Percentiles rank a stretch among this genome's conserved stretches.
phyloP scores from a whole-genome alignment of 2,329 filamentous ascomycete species.

The Colletotrichum neosansevieriae region DNA sequence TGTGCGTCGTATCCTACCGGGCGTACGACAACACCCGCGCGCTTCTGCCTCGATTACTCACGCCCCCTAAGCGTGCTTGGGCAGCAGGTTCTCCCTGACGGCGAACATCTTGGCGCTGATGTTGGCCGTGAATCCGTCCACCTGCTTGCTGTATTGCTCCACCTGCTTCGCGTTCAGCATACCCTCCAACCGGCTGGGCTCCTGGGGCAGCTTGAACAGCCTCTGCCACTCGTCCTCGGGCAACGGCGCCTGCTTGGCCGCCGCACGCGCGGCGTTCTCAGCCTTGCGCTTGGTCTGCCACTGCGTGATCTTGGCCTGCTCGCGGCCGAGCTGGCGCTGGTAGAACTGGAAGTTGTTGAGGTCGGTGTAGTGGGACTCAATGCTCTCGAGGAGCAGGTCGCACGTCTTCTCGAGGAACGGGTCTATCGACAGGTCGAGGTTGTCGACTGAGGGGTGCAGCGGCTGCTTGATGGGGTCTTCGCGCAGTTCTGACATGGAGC shows the following conservation, averaged over 20 bases:
- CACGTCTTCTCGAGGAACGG: conserved; percentile 99
- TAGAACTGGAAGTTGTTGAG: conserved; percentile 99
- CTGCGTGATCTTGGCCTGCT: conserved; percentile 95
- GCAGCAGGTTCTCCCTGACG: conserved; percentile 78
- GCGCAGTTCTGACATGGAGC: conserved; percentile 82
- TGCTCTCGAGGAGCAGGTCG: conserved; percentile 94
- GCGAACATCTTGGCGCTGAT: conserved; percentile 99
- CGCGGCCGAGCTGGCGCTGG: conserved; percentile 90
- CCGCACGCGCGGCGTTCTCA: conserved; percentile 87
- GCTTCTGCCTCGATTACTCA: not conserved
- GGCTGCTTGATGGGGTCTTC: conserved; percentile 72
- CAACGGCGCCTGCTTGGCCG: conserved; percentile 88
- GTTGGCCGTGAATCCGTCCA: conserved; percentile 93
- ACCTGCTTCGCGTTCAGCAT: conserved; percentile 97
- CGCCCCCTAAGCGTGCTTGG: conserved; percentile 56
- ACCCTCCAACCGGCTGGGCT: conserved; percentile 91
- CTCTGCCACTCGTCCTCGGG: conserved; percentile 99
- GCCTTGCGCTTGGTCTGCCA: conserved; percentile 98
- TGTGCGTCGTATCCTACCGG: conserved; percentile 10
- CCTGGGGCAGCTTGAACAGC: conserved; percentile 96
- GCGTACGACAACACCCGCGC: conserved; percentile 12
- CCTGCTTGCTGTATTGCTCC: conserved; percentile 97
- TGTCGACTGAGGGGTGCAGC: conserved; percentile 89
- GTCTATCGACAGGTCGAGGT: conserved; percentile 92
- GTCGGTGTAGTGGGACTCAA: conserved; percentile 98